These are phyloP conservation scores for Fomitiporia mediterranea DNA, from an alignment of 1,284 basidiomycete species.

Conservation along the genomic window DNA sequence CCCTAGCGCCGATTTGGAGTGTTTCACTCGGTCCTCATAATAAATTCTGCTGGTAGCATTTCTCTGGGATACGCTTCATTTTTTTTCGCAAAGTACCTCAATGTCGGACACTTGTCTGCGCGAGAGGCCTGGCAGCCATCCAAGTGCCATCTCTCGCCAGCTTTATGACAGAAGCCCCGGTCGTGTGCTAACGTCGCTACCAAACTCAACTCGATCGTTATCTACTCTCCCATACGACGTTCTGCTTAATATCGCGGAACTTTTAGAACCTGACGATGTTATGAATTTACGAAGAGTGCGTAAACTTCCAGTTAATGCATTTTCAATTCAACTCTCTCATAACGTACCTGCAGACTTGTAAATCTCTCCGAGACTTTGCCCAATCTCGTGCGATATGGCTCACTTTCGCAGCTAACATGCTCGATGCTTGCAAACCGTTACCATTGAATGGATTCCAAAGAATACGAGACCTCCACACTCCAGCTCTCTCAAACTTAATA, in stretches of 20 bases:
- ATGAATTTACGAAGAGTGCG: conserved; percentile 7
- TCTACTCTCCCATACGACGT: conserved; percentile 16
- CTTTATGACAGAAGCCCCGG: conserved; percentile 8
- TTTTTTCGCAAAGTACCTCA: not conserved
- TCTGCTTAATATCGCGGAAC: conserved; percentile 12
- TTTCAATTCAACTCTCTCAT: not conserved
- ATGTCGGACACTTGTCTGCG: conserved; percentile 8
- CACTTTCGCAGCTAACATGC: conserved; percentile 52
- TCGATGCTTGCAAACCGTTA: conserved; percentile 59
- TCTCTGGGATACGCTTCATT: not conserved
- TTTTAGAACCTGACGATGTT: conserved; percentile 13
- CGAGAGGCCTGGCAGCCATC: conserved; percentile 4
- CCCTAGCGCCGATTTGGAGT: too few relatives aligned
- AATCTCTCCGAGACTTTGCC: conserved; percentile 51
- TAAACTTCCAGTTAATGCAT: not conserved
- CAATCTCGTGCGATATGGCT: conserved; percentile 62
- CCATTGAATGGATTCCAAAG: conserved; percentile 65
- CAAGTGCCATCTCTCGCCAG: not conserved
- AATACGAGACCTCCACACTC: conserved; percentile 55
- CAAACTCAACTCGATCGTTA: not conserved
- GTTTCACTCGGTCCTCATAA: too few relatives aligned
- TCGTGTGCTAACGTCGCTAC: not conserved
- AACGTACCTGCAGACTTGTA: conserved; percentile 45
- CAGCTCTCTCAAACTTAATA: conserved; percentile 54
- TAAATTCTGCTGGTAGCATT: too few relatives aligned